Percentiles rank a stretch among this genome's conserved stretches.
phyloP scores from a whole-genome alignment of 2,329 filamentous ascomycete species.

The Fusarium veterinarium region DNA sequence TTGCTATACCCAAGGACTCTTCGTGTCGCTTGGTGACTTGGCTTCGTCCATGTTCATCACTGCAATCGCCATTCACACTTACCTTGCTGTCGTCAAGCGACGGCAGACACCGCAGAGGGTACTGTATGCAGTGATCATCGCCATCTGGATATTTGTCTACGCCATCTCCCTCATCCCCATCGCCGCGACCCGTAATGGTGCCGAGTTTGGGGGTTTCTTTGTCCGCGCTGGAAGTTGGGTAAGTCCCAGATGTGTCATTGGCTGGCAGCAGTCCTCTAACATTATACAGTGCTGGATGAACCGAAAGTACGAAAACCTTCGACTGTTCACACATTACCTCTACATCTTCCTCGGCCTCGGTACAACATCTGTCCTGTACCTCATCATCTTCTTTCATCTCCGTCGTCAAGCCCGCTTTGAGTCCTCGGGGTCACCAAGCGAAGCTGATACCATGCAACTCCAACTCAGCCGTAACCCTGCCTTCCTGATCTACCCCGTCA shows the following conservation, averaged over 20 bases:
- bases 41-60: constrained; percentile 75
- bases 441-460: constrained; percentile 21
- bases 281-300: constrained; percentile 70
- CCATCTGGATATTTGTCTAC: constrained; percentile 70
- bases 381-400: constrained; percentile 54
- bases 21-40: constrained; percentile 74
- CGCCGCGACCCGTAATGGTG: constrained; percentile 56
- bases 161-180: constrained; percentile 65
- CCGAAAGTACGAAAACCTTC: constrained; percentile 62
- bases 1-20: constrained; percentile 75
- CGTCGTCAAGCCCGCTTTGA: constrained; percentile 43
- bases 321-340: constrained; percentile 71
- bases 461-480: constrained; percentile 57
- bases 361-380: constrained; percentile 54
- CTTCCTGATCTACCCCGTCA: constrained; percentile 75
- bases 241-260: constrained; percentile 26
- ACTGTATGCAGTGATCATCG: constrained; percentile 61
- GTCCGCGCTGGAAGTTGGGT: constrained; percentile 75
- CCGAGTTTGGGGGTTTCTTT: constrained; percentile 61
- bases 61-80: constrained; percentile 74
- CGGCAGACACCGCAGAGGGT: constrained; percentile 61
- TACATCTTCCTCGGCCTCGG: constrained; percentile 66
- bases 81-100: constrained; percentile 68
- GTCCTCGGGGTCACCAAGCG: constrained; percentile 13
- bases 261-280: neutral